Evolutionary conservation across 768 basidiomycete genomes (phyloP).

Genomic region (Fomitopsis pulvina): DNA sequence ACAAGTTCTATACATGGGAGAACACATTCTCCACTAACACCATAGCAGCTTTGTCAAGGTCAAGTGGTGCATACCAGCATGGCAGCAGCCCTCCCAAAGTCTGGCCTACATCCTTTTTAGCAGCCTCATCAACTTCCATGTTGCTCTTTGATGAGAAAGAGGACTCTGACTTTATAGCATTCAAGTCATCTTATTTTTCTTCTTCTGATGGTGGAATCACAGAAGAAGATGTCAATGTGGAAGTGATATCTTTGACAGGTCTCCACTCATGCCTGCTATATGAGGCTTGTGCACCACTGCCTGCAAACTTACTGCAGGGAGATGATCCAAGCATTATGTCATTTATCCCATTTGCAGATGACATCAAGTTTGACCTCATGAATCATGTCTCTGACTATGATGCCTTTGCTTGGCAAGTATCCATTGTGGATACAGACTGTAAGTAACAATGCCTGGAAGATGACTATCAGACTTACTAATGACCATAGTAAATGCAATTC

Average conservation of each 20-base stretch:
- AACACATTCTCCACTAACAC: constrained; percentile 10
- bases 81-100: too few relatives aligned
- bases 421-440: constrained; percentile 35
- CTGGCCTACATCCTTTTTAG: too few relatives aligned
- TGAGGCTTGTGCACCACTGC: constrained; percentile 48
- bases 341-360: constrained; percentile 61
- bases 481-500: constrained; percentile 36
- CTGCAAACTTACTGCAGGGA: constrained; percentile 41
- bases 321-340: constrained; percentile 53
- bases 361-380: constrained; percentile 40
- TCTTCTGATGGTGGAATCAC: too few relatives aligned
- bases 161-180: too few relatives aligned
- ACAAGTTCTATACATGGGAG: constrained; percentile 23
- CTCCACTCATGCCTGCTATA: constrained; percentile 34
- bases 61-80: too few relatives aligned
- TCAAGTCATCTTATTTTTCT: too few relatives aligned
- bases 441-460: constrained; percentile 13
- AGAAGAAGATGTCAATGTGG: neutral
- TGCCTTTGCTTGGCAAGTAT: constrained; percentile 44
- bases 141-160: too few relatives aligned
- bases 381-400: constrained; percentile 36
- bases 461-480: constrained; percentile 1
- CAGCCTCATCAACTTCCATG: too few relatives aligned
- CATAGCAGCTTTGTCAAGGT: too few relatives aligned
- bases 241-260: neutral